These are phyloP conservation scores for Cytospora piceae DNA, from an alignment of 2,329 filamentous ascomycete genomes.

Conservation along the genomic window DNA sequence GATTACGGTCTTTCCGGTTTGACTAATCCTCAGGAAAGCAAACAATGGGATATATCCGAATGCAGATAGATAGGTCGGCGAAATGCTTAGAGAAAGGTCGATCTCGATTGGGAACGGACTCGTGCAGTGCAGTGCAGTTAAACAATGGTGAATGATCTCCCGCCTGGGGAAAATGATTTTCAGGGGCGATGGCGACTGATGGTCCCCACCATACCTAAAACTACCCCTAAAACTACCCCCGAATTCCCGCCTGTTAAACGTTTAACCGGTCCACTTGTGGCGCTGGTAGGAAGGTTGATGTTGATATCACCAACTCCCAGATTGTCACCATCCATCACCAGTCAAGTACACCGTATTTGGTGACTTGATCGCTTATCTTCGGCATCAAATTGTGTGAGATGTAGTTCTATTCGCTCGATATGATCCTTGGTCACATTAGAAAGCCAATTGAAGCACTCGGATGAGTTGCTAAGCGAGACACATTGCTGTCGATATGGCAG, in stretches of 20 bases:
- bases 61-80: not conserved
- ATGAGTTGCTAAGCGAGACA: not conserved
- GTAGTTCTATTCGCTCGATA: not conserved
- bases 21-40: not conserved
- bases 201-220: slow-evolving; percentile 2
- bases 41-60: not conserved
- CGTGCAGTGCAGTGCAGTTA: not conserved
- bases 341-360: not conserved
- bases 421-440: not conserved
- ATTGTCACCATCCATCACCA: not conserved
- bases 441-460: not conserved
- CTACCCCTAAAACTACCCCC: not conserved
- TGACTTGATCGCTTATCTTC: slow-evolving; percentile 16
- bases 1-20: too few species aligned
- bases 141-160: not conserved
- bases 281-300: slow-evolving; percentile 1
- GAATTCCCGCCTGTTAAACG: slow-evolving; percentile 6
- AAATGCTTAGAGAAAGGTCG: not conserved
- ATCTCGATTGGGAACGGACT: not conserved
- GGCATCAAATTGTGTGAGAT: not conserved
- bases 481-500: not conserved
- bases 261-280: slow-evolving; percentile 10
- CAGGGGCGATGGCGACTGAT: not conserved
- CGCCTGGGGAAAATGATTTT: slow-evolving; percentile 2
- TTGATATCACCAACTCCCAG: not conserved